Evolutionary conservation across 345 rosid genomes (phyloP).

Genomic region (Alliaria petiolata): DNA sequence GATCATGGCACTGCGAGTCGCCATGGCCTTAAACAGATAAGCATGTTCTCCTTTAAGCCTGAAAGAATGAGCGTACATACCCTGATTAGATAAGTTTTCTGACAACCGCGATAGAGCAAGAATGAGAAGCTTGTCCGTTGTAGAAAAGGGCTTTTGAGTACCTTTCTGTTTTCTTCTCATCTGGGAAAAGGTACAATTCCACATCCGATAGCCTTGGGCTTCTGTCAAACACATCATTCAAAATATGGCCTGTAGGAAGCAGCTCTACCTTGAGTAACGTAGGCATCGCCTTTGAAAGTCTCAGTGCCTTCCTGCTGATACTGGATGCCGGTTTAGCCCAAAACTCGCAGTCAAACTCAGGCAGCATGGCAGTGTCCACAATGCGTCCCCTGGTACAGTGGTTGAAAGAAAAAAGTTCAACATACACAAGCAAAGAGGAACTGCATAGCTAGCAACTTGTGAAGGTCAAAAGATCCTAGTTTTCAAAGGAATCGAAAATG

Average conservation of each 20-base stretch:
- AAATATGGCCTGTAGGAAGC: conserved; percentile 36
- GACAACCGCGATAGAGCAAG: not conserved
- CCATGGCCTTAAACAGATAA: conserved; percentile 39
- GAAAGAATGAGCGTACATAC: too few relatives aligned
- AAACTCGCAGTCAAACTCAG: conserved; percentile 44
- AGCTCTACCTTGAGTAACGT: conserved; percentile 40
- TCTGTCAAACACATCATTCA: conserved; percentile 28
- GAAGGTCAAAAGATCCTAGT: conserved; percentile 5
- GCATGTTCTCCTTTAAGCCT: conserved; percentile 28
- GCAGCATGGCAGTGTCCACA: conserved; percentile 22
- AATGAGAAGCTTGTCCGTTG: conserved; percentile 1
- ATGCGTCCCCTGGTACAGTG: conserved; percentile 50
- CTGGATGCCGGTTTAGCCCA: conserved; percentile 45
- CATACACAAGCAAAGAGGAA: conserved; percentile 8
- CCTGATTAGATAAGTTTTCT: not conserved
- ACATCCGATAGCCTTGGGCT: conserved; percentile 42
- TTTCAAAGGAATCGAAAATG: not conserved
- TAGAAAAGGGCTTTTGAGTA: conserved; percentile 23
- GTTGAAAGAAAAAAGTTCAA: conserved; percentile 18
- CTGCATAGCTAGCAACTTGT: not conserved
- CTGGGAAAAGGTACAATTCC: conserved; percentile 54
- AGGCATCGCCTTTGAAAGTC: conserved; percentile 44
- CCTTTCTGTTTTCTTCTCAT: conserved; percentile 42
- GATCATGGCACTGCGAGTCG: conserved; percentile 33
- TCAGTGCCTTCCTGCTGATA: conserved; percentile 40